Conservation (phyloP, 352 stramenopile genomes). For the Blastocystis sp. region DNA sequence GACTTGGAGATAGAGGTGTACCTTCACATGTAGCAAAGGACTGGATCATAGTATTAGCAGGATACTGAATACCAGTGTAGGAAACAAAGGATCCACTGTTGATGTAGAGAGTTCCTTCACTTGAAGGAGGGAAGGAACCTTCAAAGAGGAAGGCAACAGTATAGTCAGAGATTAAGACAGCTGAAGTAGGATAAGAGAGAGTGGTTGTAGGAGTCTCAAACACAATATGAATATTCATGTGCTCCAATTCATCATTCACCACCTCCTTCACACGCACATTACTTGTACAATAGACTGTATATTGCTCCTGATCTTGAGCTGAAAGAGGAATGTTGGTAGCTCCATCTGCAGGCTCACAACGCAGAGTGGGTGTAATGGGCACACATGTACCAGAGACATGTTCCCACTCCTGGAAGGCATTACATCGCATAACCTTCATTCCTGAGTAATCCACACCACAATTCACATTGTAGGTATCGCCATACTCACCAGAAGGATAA, state of each 20-base stretch:
- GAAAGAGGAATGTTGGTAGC: background rate
- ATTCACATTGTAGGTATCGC: background rate
- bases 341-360: background rate
- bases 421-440: background rate
- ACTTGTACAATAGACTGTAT: constrained; percentile 4
- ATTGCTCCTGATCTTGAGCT: background rate
- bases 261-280: constrained; percentile 13
- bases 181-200: background rate
- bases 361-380: background rate
- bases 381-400: background rate
- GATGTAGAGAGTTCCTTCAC: background rate
- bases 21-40: background rate
- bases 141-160: background rate
- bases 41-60: background rate
- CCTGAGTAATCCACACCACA: constrained; percentile 35
- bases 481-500: background rate
- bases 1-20: background rate
- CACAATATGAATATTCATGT: constrained; percentile 8
- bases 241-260: background rate
- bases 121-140: background rate
- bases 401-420: constrained; percentile 15
- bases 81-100: background rate
- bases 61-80: background rate
- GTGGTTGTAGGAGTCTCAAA: background rate
- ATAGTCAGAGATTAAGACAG: background rate